Evolutionary conservation across 495 filamentous ascomycete species (phyloP).

Genomic region (Corynascus novoguineensis): DNA sequence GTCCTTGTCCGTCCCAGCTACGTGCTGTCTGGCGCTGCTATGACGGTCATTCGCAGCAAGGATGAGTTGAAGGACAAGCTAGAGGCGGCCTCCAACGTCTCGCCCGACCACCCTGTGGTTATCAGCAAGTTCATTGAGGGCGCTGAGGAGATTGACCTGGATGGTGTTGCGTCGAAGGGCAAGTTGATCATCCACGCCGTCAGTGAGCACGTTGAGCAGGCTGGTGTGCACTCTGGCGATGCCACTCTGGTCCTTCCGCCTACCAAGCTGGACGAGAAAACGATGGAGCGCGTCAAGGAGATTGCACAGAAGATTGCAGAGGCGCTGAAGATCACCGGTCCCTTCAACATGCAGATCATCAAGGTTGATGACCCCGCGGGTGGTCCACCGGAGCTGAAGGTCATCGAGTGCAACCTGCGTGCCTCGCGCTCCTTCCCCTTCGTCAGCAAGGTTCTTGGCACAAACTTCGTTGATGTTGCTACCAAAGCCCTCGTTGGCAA

Average conservation of each 20-base stretch:
- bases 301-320: constrained; percentile 95
- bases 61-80: constrained; percentile 88
- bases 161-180: constrained; percentile 83
- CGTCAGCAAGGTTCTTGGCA: constrained; percentile 91
- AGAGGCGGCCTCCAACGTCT: constrained; percentile 82
- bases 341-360: constrained; percentile 99
- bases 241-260: constrained; percentile 95
- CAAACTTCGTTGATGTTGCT: constrained; percentile 95
- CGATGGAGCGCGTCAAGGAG: constrained; percentile 81
- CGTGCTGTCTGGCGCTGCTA: constrained; percentile 93
- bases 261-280: constrained; percentile 62
- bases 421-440: constrained; percentile 98
- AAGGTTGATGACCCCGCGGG: constrained; percentile 72
- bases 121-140: constrained; percentile 99
- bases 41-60: constrained; percentile 97
- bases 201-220: constrained; percentile 95
- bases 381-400: constrained; percentile 73
- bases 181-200: constrained; percentile 88
- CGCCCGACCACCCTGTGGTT: constrained; percentile 96
- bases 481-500: constrained; percentile 87
- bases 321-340: constrained; percentile 93
- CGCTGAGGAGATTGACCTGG: constrained; percentile 96
- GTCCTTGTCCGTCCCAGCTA: constrained; percentile 95
- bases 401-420: constrained; percentile 97
- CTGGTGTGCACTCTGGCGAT: constrained; percentile 96